Conservation (phyloP, 2,329 filamentous ascomycete species). For the Daldinia eschscholtzii region DNA sequence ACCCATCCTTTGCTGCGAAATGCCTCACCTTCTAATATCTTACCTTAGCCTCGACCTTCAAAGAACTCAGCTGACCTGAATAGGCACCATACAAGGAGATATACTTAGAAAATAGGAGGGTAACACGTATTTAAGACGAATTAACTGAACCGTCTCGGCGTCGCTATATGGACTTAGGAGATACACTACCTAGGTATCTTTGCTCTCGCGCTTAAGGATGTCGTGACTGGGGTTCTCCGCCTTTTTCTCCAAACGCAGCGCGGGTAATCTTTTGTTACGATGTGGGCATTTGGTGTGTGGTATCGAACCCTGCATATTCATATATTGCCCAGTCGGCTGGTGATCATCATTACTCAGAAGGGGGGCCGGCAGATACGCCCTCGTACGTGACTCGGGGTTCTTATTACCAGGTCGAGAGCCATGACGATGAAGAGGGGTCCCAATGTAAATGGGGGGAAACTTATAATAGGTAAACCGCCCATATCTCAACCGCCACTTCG, state of each 20-base stretch:
- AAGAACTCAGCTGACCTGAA: neutral
- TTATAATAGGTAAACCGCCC: conserved; percentile 30
- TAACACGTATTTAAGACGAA: neutral
- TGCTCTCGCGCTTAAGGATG: neutral
- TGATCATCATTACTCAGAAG: conserved; percentile 24
- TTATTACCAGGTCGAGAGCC: conserved; percentile 21
- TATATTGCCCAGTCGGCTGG: conserved; percentile 41
- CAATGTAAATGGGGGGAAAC: conserved; percentile 1
- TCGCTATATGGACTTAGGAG: neutral
- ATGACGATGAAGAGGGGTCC: conserved; percentile 15
- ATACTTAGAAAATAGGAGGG: too few species aligned
- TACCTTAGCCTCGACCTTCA: neutral
- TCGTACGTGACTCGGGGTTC: neutral
- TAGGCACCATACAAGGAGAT: too few species aligned
- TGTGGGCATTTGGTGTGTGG: conserved; percentile 22
- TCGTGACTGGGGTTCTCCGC: conserved; percentile 33
- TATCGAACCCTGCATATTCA: conserved; percentile 38
- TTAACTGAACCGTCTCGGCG: neutral
- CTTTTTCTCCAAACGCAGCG: conserved; percentile 19
- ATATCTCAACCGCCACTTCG: conserved; percentile 10
- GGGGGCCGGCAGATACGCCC: conserved; percentile 29
- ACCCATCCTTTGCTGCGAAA: conserved; percentile 8
- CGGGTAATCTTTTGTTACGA: conserved; percentile 23
- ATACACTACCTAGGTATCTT: neutral
- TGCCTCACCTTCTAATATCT: neutral